Conservation (phyloP, 371 early-diverging fungal genomes). For the Rhizopus delemar region DNA sequence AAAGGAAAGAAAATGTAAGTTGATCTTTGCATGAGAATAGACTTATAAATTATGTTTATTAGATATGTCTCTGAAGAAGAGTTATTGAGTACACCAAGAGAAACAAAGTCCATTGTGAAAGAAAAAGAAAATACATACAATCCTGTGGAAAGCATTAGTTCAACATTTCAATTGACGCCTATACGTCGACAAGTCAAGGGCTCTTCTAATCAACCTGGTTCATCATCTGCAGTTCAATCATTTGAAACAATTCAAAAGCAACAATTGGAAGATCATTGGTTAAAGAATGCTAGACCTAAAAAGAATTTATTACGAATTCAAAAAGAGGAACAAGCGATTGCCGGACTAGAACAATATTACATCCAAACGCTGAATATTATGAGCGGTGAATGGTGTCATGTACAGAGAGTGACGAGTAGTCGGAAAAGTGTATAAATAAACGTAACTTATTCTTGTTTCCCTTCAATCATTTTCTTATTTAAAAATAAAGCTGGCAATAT, state of each 20-base stretch:
- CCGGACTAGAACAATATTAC: conserved; percentile 37
- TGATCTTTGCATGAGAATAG: background rate
- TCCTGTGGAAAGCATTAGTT: conserved; percentile 27
- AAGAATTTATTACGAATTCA: conserved; percentile 49
- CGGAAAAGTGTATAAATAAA: no score
- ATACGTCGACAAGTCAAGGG: conserved; percentile 22
- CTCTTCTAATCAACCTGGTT: background rate
- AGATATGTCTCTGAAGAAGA: conserved; percentile 34
- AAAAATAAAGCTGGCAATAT: no score
- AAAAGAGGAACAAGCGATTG: conserved; percentile 48
- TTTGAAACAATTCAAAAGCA: conserved; percentile 49
- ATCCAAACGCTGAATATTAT: conserved; percentile 41
- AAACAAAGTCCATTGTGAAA: background rate
- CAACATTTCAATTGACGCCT: conserved; percentile 29
- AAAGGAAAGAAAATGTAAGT: conserved; percentile 49
- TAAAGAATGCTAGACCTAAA: conserved; percentile 35
- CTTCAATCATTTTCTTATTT: no score
- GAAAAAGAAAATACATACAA: conserved; percentile 19
- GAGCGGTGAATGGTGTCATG: conserved; percentile 52
- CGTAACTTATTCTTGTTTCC: no score
- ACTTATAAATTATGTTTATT: background rate
- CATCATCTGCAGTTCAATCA: conserved; percentile 10
- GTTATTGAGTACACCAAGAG: conserved; percentile 4
- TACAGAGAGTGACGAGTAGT: conserved; percentile 15
- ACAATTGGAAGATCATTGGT: conserved; percentile 42